Conservation (phyloP, 2,329 filamentous ascomycete genomes). For the Kalmusia sp. region DNA sequence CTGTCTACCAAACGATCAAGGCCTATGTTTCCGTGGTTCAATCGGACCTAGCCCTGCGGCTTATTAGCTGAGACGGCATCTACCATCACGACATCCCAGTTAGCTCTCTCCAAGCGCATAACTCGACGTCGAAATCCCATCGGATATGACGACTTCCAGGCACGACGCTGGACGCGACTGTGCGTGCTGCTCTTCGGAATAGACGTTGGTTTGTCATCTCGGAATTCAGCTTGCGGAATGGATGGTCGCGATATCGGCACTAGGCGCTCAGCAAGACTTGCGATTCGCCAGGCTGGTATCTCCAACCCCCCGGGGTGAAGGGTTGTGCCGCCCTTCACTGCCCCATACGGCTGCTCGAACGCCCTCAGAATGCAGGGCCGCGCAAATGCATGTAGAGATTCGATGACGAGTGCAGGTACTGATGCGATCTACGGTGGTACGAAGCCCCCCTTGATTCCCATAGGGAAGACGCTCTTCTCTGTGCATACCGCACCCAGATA, state of each 20-base stretch:
- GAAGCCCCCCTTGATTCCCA: too few relatives aligned
- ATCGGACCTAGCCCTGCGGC: too few relatives aligned
- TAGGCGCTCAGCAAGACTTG: neutral
- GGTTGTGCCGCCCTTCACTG: constrained; percentile 20
- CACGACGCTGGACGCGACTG: neutral
- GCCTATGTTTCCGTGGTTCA: too few relatives aligned
- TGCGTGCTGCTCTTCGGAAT: constrained; percentile 22
- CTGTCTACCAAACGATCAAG: too few relatives aligned
- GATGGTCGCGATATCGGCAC: constrained; percentile 18
- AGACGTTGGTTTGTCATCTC: constrained; percentile 12
- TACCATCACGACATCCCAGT: neutral
- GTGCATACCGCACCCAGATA: too few relatives aligned
- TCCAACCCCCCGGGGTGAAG: constrained; percentile 12
- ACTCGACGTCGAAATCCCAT: too few relatives aligned
- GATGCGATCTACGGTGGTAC: neutral
- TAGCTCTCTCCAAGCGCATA: neutral
- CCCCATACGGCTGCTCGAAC: neutral
- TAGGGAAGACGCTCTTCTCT: too few relatives aligned
- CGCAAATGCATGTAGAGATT: too few relatives aligned
- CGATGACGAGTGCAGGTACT: neutral
- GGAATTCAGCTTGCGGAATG: constrained; percentile 18
- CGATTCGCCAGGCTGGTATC: constrained; percentile 21
- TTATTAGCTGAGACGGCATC: neutral
- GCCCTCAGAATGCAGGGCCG: neutral
- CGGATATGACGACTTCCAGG: neutral